Evolutionary conservation across 2,329 filamentous ascomycete species (phyloP).

Genomic region (Acrocalymma vagum): DNA sequence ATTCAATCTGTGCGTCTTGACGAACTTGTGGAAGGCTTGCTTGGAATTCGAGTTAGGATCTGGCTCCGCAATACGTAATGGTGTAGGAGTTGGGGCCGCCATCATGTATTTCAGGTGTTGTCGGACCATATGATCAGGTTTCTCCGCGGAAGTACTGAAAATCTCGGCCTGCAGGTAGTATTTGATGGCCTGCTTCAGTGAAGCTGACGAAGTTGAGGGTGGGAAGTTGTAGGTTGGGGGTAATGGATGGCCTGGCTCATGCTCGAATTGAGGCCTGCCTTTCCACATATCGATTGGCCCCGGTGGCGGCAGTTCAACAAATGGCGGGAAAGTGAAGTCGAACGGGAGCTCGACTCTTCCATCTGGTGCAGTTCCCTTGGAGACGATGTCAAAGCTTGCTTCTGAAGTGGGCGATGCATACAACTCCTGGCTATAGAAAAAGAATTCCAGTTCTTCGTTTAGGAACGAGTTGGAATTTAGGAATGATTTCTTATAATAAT

Average conservation of each 20-base stretch:
- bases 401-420: constrained; percentile 25
- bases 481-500: constrained; percentile 3
- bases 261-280: constrained; percentile 29
- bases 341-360: constrained; percentile 36
- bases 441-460: constrained; percentile 25
- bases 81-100: constrained; percentile 3
- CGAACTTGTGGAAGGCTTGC: constrained; percentile 27
- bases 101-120: constrained; percentile 19
- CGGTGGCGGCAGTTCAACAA: constrained; percentile 22
- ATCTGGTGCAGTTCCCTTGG: constrained; percentile 23
- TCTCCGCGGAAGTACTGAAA: constrained; percentile 8
- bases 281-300: constrained; percentile 20
- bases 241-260: constrained; percentile 28
- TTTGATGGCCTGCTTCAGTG: constrained; percentile 14
- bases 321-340: constrained; percentile 31
- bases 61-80: not conserved
- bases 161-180: constrained; percentile 27
- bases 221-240: constrained; percentile 27
- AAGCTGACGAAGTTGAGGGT: constrained; percentile 1
- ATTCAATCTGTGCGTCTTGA: constrained; percentile 30
- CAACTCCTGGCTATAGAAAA: constrained; percentile 22
- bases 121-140: constrained; percentile 8
- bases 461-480: constrained; percentile 4
- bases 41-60: constrained; percentile 13
- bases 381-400: constrained; percentile 30